Conservation (phyloP, 768 basidiomycete genomes). For the Tylopilus vinaceipallidus region DNA sequence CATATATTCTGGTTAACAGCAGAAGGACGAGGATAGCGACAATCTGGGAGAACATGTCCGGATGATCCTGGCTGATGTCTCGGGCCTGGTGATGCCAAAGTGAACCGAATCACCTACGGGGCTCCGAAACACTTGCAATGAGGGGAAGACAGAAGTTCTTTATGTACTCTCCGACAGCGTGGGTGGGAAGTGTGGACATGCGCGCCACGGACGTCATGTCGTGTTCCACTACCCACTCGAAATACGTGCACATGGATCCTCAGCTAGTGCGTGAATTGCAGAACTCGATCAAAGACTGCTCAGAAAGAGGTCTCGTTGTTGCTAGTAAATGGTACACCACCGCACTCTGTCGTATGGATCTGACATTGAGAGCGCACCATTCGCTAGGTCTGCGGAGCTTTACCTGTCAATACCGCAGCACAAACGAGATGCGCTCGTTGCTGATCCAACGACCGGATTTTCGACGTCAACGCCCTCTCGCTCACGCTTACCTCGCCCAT, state of each 20-base stretch:
- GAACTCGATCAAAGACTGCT: constrained; percentile 65
- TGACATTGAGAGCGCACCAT: constrained; percentile 17
- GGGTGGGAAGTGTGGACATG: constrained; percentile 21
- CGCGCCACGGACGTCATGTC: neutral
- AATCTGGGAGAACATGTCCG: constrained; percentile 16
- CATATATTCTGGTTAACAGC: constrained; percentile 18
- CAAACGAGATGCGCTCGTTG: constrained; percentile 38
- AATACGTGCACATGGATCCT: constrained; percentile 47
- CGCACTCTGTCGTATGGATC: constrained; percentile 5
- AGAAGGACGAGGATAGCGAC: constrained; percentile 7
- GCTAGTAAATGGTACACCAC: constrained; percentile 74
- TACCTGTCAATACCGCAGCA: constrained; percentile 55
- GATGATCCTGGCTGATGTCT: neutral
- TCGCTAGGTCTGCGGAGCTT: constrained; percentile 71
- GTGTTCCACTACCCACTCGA: neutral
- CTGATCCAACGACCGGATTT: constrained; percentile 36
- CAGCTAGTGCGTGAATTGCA: constrained; percentile 57
- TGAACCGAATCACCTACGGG: neutral
- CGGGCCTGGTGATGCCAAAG: neutral
- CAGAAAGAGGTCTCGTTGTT: constrained; percentile 64
- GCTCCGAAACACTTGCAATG: neutral
- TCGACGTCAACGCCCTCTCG: constrained; percentile 62
- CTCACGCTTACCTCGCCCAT: constrained; percentile 40
- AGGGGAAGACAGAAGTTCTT: no score
- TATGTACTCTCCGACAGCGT: no score